Conservation (phyloP, 345 rosid genomes). For the Lumnitzera racemosa region DNA sequence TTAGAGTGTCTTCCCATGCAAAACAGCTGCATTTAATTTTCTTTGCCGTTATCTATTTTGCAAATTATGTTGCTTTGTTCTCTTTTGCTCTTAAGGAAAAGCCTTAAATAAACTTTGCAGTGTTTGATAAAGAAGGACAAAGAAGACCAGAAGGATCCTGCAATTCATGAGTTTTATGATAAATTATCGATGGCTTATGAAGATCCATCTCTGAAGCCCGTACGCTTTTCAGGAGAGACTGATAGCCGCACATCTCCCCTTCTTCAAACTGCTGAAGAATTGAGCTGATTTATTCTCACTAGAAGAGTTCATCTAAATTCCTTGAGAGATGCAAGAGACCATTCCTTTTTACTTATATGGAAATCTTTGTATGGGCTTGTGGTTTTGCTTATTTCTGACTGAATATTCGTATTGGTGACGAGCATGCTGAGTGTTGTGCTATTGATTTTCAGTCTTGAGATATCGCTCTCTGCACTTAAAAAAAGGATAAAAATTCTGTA, state of each 20-base stretch:
- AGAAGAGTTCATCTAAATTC: background rate
- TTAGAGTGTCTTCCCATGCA: too few species aligned
- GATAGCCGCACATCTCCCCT: slow-evolving; percentile 40
- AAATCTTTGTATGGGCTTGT: slow-evolving; percentile 4
- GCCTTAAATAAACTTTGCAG: slow-evolving; percentile 37
- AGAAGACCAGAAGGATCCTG: slow-evolving; percentile 48
- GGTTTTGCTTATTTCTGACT: background rate
- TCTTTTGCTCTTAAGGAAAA: background rate
- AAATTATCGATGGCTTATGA: slow-evolving; percentile 51
- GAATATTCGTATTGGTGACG: background rate
- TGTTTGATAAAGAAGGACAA: slow-evolving; percentile 70
- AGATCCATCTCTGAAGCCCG: slow-evolving; percentile 59
- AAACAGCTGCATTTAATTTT: too few species aligned
- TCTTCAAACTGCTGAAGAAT: slow-evolving; percentile 27
- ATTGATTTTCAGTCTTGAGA: too few species aligned
- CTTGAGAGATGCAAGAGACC: background rate
- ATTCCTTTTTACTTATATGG: background rate
- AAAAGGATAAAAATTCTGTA: too few species aligned
- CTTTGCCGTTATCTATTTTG: too few species aligned
- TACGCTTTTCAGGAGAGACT: slow-evolving; percentile 27
- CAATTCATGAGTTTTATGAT: slow-evolving; percentile 49
- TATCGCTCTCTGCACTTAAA: too few species aligned
- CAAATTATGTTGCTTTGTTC: background rate
- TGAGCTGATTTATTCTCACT: slow-evolving; percentile 2
- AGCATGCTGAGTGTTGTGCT: too few species aligned